These are phyloP conservation scores for Panaeolus cyanescens DNA, from an alignment of 768 basidiomycete species.

Conservation along the genomic window DNA sequence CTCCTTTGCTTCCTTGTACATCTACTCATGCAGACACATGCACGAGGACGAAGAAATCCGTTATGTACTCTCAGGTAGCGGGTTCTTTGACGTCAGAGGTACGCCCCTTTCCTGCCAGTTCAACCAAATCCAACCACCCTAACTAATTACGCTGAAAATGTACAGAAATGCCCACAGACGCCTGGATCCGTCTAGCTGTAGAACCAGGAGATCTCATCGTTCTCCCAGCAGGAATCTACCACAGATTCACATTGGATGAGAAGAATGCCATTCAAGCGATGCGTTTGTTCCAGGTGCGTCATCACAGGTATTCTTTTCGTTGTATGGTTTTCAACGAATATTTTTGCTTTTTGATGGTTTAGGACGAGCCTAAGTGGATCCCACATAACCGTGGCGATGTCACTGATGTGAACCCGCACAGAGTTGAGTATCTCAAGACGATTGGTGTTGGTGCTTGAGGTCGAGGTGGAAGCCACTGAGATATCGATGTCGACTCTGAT, in stretches of 20 bases:
- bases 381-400: conserved; percentile 65
- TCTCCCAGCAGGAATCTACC: conserved; percentile 89
- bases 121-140: background rate
- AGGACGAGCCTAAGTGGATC: conserved; percentile 94
- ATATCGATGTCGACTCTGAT: no score
- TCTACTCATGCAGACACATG: conserved; percentile 61
- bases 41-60: conserved; percentile 97
- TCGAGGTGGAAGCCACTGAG: no score
- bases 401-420: conserved; percentile 66
- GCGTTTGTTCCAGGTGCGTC: conserved; percentile 77
- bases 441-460: conserved; percentile 46
- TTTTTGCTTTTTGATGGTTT: conserved; percentile 1
- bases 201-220: conserved; percentile 83
- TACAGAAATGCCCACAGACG: conserved; percentile 62
- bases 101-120: conserved; percentile 19
- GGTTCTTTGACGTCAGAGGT: conserved; percentile 93
- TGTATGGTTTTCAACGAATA: background rate
- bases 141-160: background rate
- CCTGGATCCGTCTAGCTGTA: conserved; percentile 83
- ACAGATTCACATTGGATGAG: conserved; percentile 90
- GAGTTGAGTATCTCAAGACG: conserved; percentile 60
- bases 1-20: no score
- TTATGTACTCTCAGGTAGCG: conserved; percentile 83
- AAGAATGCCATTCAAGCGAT: conserved; percentile 72
- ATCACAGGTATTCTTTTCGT: background rate